phyloP scores from a whole-genome alignment of 1,284 basidiomycete genomes.

The Tilletia setariae region DNA sequence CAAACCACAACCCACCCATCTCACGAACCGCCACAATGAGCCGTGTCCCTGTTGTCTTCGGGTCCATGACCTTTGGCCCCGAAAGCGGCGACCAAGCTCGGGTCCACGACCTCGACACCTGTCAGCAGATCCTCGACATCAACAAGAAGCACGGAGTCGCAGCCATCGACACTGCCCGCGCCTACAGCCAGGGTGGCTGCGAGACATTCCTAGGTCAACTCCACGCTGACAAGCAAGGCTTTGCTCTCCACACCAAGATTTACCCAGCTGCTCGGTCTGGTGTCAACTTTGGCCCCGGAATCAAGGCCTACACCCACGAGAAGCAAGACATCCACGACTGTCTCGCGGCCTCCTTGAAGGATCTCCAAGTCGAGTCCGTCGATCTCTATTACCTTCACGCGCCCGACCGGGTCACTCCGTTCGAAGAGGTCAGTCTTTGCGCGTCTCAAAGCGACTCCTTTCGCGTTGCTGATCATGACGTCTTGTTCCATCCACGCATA shows the following conservation, averaged over 20 bases:
- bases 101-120: constrained; percentile 61
- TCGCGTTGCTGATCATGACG: background rate
- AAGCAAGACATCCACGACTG: constrained; percentile 55
- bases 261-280: constrained; percentile 53
- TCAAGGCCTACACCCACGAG: constrained; percentile 39
- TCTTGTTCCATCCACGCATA: no score
- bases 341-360: constrained; percentile 47
- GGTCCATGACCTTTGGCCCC: constrained; percentile 59
- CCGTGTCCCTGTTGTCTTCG: constrained; percentile 48
- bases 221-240: constrained; percentile 26
- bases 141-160: constrained; percentile 64
- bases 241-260: constrained; percentile 39
- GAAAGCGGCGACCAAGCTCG: constrained; percentile 59
- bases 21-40: background rate
- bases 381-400: constrained; percentile 64
- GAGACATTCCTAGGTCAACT: constrained; percentile 35
- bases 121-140: constrained; percentile 62
- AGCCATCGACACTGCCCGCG: constrained; percentile 62
- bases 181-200: constrained; percentile 54
- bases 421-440: constrained; percentile 48
- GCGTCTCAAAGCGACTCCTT: background rate
- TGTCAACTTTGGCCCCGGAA: constrained; percentile 17
- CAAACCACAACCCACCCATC: background rate
- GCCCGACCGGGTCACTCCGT: constrained; percentile 60
- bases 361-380: constrained; percentile 54